Evolutionary conservation across 768 basidiomycete genomes (phyloP), one percentile per base, ranked within the genome.

Genomic region (Boletus rufocinnamomeus): DNA sequence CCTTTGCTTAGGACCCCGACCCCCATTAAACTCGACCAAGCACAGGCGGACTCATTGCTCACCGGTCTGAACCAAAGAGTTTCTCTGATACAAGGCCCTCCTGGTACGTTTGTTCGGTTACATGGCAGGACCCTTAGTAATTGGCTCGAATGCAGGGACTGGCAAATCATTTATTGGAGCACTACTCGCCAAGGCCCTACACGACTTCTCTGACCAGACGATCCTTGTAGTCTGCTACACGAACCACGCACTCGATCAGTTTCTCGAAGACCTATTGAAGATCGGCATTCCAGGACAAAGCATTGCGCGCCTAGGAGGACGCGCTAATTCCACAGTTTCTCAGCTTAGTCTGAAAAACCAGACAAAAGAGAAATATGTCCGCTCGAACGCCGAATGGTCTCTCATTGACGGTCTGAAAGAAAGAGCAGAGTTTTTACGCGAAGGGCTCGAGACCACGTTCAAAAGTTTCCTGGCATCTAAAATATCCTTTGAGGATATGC

Each of bases 131-230:
- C 32, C 17, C 16, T 2, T 30, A 9, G 14, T 56, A 25, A 59
- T 34, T 11, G 19, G 23, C 19, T 25, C 7, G 16, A 5, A 25
- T 44, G 40, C 10, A 88, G 88, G 87, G 1, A 89, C 87, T 0
- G 87, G 87, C 2, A 89, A 89, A 60, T 87, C 85, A 0, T 88
- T 88, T 62, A 83, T 89, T 27, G 87, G 88, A 0, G 84, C 85
- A 0, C 71, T 88, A 0, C 70, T 88, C 1, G 84, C 84, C 0
- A 88, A 87, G 60, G 72, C 79, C 7, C 66, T 87, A 5, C 79
- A 87, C 49, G 78, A 82, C 25, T 69, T 69, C 56, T 80, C 80
- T 0, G 35, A 63, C 0, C 72, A 76, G 44, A 82, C 68, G 1
- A 85, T 89, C 21, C 79, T 89, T 11, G 85, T 89, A 2, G 82